A percentile compares a stretch with the other conserved stretches of the same genome.
Evolutionary conservation across 2,329 filamentous ascomycete species (phyloP).

Genomic region (Lasiodiplodia theobromae): DNA sequence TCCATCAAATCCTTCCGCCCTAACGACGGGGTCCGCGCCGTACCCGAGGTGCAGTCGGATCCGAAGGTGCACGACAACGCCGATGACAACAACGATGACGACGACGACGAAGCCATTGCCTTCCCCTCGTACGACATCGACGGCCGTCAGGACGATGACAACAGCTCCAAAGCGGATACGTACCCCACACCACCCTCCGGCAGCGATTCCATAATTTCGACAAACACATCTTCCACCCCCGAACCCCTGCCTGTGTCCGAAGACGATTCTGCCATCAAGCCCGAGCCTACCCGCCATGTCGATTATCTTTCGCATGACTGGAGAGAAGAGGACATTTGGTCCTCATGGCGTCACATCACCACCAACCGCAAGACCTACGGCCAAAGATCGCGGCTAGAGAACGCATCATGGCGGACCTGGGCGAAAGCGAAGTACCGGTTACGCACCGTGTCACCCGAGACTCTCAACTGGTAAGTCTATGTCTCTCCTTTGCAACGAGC

Average conservation of each 20-base stretch:
- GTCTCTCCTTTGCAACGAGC: neutral
- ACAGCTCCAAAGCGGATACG: slow-evolving; percentile 46
- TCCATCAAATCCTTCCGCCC: slow-evolving; percentile 70
- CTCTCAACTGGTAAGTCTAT: slow-evolving; percentile 82
- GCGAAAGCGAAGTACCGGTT: slow-evolving; percentile 89
- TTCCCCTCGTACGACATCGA: slow-evolving; percentile 54
- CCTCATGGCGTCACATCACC: slow-evolving; percentile 93
- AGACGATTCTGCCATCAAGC: slow-evolving; percentile 79
- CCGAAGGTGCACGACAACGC: neutral
- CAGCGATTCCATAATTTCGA: slow-evolving; percentile 56
- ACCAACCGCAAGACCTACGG: slow-evolving; percentile 79
- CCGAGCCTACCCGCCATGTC: slow-evolving; percentile 84
- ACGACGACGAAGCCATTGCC: slow-evolving; percentile 50
- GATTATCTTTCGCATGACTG: slow-evolving; percentile 94
- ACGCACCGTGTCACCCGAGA: slow-evolving; percentile 87
- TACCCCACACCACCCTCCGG: slow-evolving; percentile 61
- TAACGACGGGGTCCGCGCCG: slow-evolving; percentile 66
- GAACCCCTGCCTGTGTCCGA: slow-evolving; percentile 66
- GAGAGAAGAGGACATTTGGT: slow-evolving; percentile 96
- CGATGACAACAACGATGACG: slow-evolving; percentile 41
- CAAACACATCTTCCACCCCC: slow-evolving; percentile 58
- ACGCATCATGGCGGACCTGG: slow-evolving; percentile 98
- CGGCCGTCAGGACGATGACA: slow-evolving; percentile 32
- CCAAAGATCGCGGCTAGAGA: slow-evolving; percentile 84
- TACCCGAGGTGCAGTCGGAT: slow-evolving; percentile 53